Conservation (phyloP, 345 rosid genomes). For the Durio zibethinus region DNA sequence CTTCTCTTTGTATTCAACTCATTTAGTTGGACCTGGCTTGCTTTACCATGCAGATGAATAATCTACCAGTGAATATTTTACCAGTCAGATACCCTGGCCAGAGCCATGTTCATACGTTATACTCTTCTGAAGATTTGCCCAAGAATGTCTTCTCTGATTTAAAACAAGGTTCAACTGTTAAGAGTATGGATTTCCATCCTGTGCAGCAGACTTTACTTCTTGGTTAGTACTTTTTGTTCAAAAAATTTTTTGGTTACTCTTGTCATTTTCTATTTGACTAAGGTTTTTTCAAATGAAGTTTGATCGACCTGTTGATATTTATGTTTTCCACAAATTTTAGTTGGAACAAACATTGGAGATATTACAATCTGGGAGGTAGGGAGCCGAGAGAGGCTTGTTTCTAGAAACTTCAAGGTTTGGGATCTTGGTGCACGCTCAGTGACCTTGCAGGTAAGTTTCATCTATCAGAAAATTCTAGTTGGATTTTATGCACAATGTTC, state of each 20-base stretch:
- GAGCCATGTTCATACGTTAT: constrained; percentile 22
- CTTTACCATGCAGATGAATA: constrained; percentile 32
- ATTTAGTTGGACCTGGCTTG: too few species aligned
- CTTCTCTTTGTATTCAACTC: background rate
- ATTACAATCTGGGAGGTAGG: constrained; percentile 33
- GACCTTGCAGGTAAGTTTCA: constrained; percentile 23
- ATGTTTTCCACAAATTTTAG: constrained; percentile 11
- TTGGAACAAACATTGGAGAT: constrained; percentile 34
- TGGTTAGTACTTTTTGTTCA: constrained; percentile 15
- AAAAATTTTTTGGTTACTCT: background rate
- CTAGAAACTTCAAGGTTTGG: constrained; percentile 30
- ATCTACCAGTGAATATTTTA: constrained; percentile 43
- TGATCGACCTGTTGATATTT: background rate
- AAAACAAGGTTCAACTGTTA: constrained; percentile 33
- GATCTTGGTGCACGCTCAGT: constrained; percentile 23
- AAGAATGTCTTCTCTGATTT: constrained; percentile 22
- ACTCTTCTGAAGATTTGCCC: constrained; percentile 33
- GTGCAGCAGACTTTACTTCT: constrained; percentile 33
- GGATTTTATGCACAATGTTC: background rate
- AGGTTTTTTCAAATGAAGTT: background rate
- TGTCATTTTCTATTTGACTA: background rate
- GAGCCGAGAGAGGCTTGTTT: constrained; percentile 19
- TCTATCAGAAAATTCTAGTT: background rate
- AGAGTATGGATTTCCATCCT: constrained; percentile 42
- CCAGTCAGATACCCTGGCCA: constrained; percentile 48